A percentile compares a stretch with the other conserved stretches of the same genome.
Evolutionary conservation across 129 eudicot genomes (phyloP).

Genomic region (Flaveria linearis): DNA sequence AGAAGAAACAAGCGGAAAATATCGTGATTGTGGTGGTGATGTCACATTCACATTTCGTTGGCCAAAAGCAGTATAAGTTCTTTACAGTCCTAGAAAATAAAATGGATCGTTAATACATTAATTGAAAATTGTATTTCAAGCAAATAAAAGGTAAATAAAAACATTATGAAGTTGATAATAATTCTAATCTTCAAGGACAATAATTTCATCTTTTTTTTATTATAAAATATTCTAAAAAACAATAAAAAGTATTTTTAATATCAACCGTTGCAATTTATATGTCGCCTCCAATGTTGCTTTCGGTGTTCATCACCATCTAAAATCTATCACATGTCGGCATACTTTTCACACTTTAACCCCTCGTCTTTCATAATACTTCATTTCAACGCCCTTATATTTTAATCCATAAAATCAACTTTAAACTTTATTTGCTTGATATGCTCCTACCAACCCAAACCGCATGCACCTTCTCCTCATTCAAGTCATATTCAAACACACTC

Average conservation of each 20-base stretch:
- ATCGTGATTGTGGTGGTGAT: neutral
- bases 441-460: constrained; percentile 30
- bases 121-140: too few relatives aligned
- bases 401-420: constrained; percentile 19
- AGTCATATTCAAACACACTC: constrained; percentile 11
- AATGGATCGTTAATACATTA: neutral
- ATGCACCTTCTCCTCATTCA: constrained; percentile 18
- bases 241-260: neutral
- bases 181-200: neutral
- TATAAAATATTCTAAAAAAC: neutral
- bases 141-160: too few relatives aligned
- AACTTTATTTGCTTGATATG: constrained; percentile 23
- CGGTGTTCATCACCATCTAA: constrained; percentile 19
- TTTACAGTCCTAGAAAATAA: neutral
- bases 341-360: constrained; percentile 12
- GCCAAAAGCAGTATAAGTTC: too few relatives aligned
- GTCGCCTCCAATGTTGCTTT: constrained; percentile 16
- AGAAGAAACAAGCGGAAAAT: neutral
- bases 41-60: neutral
- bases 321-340: constrained; percentile 23
- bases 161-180: too few relatives aligned
- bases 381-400: neutral
- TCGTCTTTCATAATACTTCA: neutral
- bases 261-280: constrained; percentile 5
- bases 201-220: neutral